Evolutionary conservation across 352 stramenopile species (phyloP).

Genomic region (Phytophthora litchii): DNA sequence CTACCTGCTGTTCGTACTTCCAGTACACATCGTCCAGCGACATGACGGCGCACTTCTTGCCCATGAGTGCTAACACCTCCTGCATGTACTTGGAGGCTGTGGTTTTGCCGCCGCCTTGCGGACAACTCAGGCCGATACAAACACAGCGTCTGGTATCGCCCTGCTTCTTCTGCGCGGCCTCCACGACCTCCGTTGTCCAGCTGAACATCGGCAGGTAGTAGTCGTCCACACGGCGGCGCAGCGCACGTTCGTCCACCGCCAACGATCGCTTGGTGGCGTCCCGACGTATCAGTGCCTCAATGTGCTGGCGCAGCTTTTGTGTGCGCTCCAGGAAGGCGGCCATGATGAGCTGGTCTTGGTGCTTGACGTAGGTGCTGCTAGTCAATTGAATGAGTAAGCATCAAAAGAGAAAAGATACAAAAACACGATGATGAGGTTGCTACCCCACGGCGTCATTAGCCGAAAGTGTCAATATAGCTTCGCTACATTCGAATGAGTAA

Average conservation of each 20-base stretch:
- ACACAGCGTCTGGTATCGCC: constrained; percentile 45
- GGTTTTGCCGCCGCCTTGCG: constrained; percentile 87
- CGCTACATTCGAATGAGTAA: constrained; percentile 15
- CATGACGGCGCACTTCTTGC: constrained; percentile 72
- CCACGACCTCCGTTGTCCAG: constrained; percentile 68
- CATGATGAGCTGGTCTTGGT: constrained; percentile 13
- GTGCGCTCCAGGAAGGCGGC: constrained; percentile 29
- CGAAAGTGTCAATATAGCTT: too few species aligned
- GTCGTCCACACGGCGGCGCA: constrained; percentile 61
- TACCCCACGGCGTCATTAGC: too few species aligned
- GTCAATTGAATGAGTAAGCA: constrained; percentile 14
- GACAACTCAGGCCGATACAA: constrained; percentile 81
- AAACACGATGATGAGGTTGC: not conserved
- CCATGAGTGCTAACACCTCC: constrained; percentile 53
- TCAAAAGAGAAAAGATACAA: not conserved
- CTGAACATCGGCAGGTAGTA: constrained; percentile 83
- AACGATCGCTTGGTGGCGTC: constrained; percentile 34
- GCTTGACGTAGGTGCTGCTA: constrained; percentile 2
- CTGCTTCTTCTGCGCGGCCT: constrained; percentile 35
- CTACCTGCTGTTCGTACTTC: constrained; percentile 65
- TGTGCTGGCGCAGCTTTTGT: constrained; percentile 45
- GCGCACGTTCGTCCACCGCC: constrained; percentile 45
- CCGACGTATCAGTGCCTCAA: constrained; percentile 61
- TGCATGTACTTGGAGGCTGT: constrained; percentile 78
- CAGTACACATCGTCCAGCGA: constrained; percentile 89